Percentiles rank a stretch among this genome's conserved stretches.
Conservation (phyloP, 768 basidiomycete genomes). For the Trametes sanguinea region DNA sequence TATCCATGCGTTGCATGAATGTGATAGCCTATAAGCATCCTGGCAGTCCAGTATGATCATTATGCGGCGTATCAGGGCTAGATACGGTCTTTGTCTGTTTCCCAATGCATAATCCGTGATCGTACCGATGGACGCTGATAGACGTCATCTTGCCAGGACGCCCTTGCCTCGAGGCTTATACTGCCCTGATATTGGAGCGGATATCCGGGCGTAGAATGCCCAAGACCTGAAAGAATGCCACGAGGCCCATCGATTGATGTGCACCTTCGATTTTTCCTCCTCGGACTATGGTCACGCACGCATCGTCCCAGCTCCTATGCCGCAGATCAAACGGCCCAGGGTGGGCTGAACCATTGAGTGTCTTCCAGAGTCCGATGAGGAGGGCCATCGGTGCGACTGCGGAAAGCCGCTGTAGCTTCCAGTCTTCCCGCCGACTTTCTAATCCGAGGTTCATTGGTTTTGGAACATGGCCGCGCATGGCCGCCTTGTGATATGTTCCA, state of each 20-base stretch:
- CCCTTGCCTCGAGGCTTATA: background rate
- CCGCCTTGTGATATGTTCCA: background rate
- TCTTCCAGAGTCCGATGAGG: background rate
- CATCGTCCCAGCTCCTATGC: background rate
- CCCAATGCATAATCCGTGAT: background rate
- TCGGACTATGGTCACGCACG: background rate
- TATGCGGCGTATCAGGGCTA: background rate
- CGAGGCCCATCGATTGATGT: slow-evolving; percentile 7
- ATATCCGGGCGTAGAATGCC: background rate
- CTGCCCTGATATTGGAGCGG: slow-evolving; percentile 1
- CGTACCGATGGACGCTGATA: background rate
- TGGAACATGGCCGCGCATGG: background rate
- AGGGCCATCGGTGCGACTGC: background rate
- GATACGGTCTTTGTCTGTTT: background rate
- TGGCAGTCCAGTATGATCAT: background rate
- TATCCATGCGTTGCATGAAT: background rate
- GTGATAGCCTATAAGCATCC: background rate
- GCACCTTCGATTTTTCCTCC: background rate
- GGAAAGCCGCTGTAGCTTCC: background rate
- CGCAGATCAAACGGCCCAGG: background rate
- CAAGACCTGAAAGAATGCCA: background rate
- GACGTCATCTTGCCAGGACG: background rate
- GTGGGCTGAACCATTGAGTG: background rate
- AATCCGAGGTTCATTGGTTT: background rate
- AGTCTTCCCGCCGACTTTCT: background rate